Conservation (phyloP, 345 rosid species). For the Eucalyptus viminalis region DNA sequence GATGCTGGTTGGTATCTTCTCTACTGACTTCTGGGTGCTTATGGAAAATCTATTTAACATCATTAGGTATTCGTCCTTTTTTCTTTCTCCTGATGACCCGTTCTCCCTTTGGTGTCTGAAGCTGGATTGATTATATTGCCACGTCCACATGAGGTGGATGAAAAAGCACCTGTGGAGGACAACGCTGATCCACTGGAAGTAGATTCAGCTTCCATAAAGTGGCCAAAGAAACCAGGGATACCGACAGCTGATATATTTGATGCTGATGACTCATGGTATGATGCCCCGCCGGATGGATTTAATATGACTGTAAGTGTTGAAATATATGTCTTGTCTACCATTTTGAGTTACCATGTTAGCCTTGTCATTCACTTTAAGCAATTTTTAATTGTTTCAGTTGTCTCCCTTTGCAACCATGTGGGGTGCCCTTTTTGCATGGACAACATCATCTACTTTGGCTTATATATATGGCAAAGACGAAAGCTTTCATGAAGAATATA, state of each 20-base stretch:
- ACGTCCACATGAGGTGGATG: constrained; percentile 16
- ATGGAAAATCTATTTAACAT: not conserved
- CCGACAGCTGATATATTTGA: constrained; percentile 46
- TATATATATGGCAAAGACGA: constrained; percentile 82
- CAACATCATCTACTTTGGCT: constrained; percentile 82
- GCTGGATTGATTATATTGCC: constrained; percentile 70
- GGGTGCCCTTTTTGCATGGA: constrained; percentile 82
- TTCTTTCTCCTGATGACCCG: not conserved
- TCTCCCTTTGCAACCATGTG: constrained; percentile 87
- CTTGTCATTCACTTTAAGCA: not conserved
- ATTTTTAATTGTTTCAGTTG: constrained; percentile 23
- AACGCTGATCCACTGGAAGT: constrained; percentile 9
- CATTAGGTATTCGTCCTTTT: not conserved
- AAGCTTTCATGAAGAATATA: constrained; percentile 53
- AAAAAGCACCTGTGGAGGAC: constrained; percentile 8
- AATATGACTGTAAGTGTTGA: constrained; percentile 43
- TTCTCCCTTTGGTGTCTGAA: constrained; percentile 27
- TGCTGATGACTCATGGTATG: constrained; percentile 78
- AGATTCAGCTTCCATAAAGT: constrained; percentile 34
- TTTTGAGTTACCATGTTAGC: not conserved
- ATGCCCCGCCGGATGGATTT: constrained; percentile 79
- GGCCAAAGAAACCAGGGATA: constrained; percentile 60
- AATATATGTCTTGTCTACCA: not conserved
- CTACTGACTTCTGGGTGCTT: not conserved
- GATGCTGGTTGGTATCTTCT: constrained; percentile 42